Conservation (phyloP, 148 eudicot species). For the Spergularia bocconei region DNA sequence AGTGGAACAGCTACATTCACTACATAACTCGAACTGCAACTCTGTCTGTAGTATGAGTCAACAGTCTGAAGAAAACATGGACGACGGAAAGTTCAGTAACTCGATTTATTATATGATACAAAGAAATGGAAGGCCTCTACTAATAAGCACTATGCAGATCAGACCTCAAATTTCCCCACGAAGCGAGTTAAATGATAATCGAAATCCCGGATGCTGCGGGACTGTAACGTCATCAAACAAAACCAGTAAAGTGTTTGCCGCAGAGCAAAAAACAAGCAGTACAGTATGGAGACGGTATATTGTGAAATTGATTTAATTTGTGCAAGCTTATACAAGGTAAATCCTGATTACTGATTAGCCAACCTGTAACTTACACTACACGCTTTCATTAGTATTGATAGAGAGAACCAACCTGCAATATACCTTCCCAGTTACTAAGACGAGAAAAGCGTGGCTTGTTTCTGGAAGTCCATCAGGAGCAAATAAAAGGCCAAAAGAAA, state of each 20-base stretch:
- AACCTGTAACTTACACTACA: neutral
- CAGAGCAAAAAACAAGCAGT: neutral
- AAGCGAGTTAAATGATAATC: constrained; percentile 80
- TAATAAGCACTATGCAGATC: neutral
- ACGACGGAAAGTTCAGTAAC: constrained; percentile 23
- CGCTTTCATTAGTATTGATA: neutral
- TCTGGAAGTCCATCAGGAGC: constrained; percentile 46
- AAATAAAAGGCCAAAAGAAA: constrained; percentile 11
- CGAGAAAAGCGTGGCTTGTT: constrained; percentile 74
- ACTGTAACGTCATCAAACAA: constrained; percentile 38
- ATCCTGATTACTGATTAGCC: neutral
- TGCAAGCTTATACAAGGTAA: neutral
- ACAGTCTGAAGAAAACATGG: constrained; percentile 54
- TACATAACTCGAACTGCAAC: constrained; percentile 69
- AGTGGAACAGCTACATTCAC: constrained; percentile 71
- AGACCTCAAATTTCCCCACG: constrained; percentile 81
- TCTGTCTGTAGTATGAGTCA: constrained; percentile 80
- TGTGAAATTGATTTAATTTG: neutral
- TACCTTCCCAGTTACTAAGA: constrained; percentile 96
- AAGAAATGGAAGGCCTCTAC: neutral
- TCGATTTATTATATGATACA: neutral
- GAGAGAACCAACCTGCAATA: constrained; percentile 51
- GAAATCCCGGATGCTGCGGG: constrained; percentile 82
- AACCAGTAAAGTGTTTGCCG: neutral
- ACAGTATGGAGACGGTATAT: neutral